Percentiles rank a stretch among this genome's conserved stretches.
Evolutionary conservation across 75 land plant species (phyloP).

Genomic region (Pseudotsuga menziesii): DNA sequence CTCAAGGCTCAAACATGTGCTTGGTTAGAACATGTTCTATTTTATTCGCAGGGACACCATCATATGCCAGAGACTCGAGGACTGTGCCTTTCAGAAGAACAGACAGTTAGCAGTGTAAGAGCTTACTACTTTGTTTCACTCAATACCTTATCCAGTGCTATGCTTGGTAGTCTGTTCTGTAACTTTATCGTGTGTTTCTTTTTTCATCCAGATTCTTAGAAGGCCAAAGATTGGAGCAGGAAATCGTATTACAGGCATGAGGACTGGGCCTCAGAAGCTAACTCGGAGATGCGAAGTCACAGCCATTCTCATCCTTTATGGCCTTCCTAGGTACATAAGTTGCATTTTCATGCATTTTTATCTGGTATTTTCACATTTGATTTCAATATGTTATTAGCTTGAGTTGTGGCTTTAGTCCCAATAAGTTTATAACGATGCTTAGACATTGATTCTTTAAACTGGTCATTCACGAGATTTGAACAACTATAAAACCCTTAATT

Average conservation of each 20-base stretch:
- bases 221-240: constrained; percentile 53
- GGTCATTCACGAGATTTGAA: not conserved
- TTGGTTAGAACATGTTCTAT: not conserved
- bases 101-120: constrained; percentile 61
- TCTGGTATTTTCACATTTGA: not conserved
- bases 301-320: constrained; percentile 88
- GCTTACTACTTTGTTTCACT: not conserved
- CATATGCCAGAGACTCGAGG: constrained; percentile 78
- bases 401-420: not conserved
- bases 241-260: constrained; percentile 40
- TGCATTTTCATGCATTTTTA: not conserved
- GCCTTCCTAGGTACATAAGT: constrained; percentile 79
- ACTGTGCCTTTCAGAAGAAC: constrained; percentile 68
- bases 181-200: not conserved
- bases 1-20: not conserved
- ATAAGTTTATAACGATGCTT: not conserved
- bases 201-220: constrained; percentile 38
- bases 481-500: not conserved
- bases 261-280: constrained; percentile 66
- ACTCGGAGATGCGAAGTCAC: constrained; percentile 88
- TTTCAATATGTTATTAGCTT: not conserved
- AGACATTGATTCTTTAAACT: too few relatives aligned
- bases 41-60: constrained; percentile 37
- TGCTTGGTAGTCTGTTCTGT: not conserved
- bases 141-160: not conserved